Percentiles rank a stretch among this genome's conserved stretches.
These are phyloP conservation scores for Hypholoma sublateritium DNA, from an alignment of 768 basidiomycete genomes.

Conservation along the genomic window DNA sequence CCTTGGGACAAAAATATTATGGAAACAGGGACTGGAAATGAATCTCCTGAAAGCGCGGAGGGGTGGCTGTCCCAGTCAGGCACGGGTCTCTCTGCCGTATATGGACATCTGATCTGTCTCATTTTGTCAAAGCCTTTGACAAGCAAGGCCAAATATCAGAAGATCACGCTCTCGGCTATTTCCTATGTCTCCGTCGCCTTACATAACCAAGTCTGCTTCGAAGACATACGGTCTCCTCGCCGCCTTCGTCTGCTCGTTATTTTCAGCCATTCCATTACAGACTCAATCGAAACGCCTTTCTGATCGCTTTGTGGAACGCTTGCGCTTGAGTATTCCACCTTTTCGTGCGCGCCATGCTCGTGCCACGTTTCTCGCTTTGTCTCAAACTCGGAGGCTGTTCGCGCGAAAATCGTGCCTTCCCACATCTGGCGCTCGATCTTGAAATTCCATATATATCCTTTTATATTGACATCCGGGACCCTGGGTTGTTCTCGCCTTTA, in stretches of 20 bases:
- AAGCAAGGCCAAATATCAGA: slow-evolving; percentile 8
- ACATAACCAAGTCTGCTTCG: slow-evolving; percentile 4
- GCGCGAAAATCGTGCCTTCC: slow-evolving; percentile 25
- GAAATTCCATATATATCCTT: slow-evolving; percentile 20
- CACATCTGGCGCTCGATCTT: slow-evolving; percentile 34
- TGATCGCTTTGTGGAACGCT: slow-evolving; percentile 1
- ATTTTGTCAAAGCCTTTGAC: slow-evolving; percentile 13
- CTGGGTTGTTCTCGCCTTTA: slow-evolving; percentile 25
- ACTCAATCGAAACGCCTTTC: not conserved
- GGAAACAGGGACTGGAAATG: slow-evolving; percentile 20
- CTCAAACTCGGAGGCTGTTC: slow-evolving; percentile 38
- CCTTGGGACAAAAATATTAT: slow-evolving; percentile 6
- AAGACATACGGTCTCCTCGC: not conserved
- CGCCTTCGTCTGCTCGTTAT: not conserved
- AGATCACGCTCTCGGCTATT: slow-evolving; percentile 3
- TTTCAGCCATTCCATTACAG: not conserved
- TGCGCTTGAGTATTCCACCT: not conserved
- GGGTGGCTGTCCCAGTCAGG: slow-evolving; percentile 32
- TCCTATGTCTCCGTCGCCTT: slow-evolving; percentile 13
- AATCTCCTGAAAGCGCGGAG: slow-evolving; percentile 38
- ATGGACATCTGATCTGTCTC: slow-evolving; percentile 17
- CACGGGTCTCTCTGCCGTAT: slow-evolving; percentile 16
- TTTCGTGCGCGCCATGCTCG: slow-evolving; percentile 21
- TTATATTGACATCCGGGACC: slow-evolving; percentile 29
- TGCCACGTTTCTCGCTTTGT: slow-evolving; percentile 26